Percentiles rank a stretch among this genome's conserved stretches.
These are phyloP conservation scores for Clarkia xantiana DNA, from an alignment of 345 rosid species.

Conservation along the genomic window DNA sequence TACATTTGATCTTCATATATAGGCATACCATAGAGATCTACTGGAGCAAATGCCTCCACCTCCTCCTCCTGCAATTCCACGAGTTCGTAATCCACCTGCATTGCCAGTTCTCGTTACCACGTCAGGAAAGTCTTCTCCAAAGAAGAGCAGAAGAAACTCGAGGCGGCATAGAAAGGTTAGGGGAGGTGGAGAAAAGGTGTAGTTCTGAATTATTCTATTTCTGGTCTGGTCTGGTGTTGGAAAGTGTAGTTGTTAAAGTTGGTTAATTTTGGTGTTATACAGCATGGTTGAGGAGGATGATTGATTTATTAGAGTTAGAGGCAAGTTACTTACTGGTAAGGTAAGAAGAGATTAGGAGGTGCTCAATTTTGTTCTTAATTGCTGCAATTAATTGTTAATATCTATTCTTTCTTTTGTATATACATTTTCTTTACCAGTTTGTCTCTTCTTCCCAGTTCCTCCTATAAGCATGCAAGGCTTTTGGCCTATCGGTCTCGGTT, in stretches of 20 bases:
- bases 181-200: slow-evolving; percentile 21
- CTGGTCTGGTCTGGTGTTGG: background rate
- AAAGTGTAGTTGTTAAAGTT: slow-evolving; percentile 1
- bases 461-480: too few species aligned
- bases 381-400: slow-evolving; percentile 4
- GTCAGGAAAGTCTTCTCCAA: slow-evolving; percentile 17
- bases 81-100: slow-evolving; percentile 5
- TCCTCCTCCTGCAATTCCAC: background rate
- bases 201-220: slow-evolving; percentile 1
- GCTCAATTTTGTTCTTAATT: slow-evolving; percentile 1
- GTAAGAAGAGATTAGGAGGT: slow-evolving; percentile 2
- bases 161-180: slow-evolving; percentile 53
- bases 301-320: background rate
- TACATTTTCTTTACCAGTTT: slow-evolving; percentile 3
- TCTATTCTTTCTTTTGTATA: slow-evolving; percentile 5
- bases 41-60: slow-evolving; percentile 60
- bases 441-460: slow-evolving; percentile 1
- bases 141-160: slow-evolving; percentile 20
- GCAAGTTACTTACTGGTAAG: background rate
- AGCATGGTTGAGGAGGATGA: slow-evolving; percentile 3
- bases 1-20: slow-evolving; percentile 6
- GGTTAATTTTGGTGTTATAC: background rate
- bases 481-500: too few species aligned
- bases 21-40: slow-evolving; percentile 73
- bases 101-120: slow-evolving; percentile 7